Evolutionary conservation across 441 rosid genomes (phyloP), one percentile per base, ranked within the genome.

Genomic region (Pelargonium myrrhifolium): DNA sequence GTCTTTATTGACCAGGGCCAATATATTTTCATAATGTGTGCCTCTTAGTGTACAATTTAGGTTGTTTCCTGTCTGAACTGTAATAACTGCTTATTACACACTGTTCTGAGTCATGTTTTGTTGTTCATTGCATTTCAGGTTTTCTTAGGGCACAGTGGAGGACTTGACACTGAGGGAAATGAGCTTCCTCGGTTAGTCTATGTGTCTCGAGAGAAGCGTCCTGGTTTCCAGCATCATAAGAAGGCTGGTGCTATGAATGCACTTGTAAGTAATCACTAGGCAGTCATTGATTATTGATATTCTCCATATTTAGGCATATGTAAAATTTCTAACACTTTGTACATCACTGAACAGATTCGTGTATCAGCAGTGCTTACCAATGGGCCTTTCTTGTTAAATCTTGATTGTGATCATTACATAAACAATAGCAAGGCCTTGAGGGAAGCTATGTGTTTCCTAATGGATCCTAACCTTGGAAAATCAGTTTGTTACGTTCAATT

Each of bases 201-300:
- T n/a, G n/a, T n/a, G n/a, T n/a, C n/a, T n/a, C n/a, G n/a, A n/a
- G n/a, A n/a, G 83, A 93, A 93, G 78, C 87, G 98, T 70, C 97
- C 97, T 10, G 97, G 97, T 63, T 91, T 88, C 83, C 96, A 91
- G 78, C 97, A 93, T 78, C 97, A 93, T 84, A 93, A 93, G 79
- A 93, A 93, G 79, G 99, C 99, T 31, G 97, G 99, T 85, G 99
- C 99, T 67, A 93, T 93, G 99, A 93, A 93, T 79, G 82, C 99
- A 53, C 88, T 93, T 73, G 97, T 93, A 76, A 67, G 96, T 78
- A 43, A 11, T 77, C 69, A 24, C 37, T 31, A 31, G 37, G 37
- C 37, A 31, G 37, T 31, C 37, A 31, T 31, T 31, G 1, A 31
- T 31, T 3, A 31, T 31, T 31, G 37, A 31, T 31, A 31, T 31